phyloP scores from a whole-genome alignment of 2,329 filamentous ascomycete genomes.

The Aspergillus sp. region DNA sequence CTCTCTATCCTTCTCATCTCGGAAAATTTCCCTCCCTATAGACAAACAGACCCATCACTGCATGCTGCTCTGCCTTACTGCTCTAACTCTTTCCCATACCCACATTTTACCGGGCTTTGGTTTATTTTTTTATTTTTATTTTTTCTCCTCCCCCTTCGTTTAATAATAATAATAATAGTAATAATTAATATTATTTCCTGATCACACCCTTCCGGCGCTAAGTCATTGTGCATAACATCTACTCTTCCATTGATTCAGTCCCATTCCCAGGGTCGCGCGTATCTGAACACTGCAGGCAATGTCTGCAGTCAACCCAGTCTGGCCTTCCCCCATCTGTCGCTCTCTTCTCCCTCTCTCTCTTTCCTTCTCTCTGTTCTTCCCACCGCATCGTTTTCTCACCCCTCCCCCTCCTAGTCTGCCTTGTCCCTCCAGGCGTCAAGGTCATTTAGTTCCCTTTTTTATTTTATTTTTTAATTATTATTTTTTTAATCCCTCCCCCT shows the following conservation, averaged over 20 bases:
- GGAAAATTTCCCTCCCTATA: no score
- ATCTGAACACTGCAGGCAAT: constrained; percentile 22
- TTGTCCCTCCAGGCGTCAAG: no score
- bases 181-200: constrained; percentile 2
- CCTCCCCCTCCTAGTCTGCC: no score
- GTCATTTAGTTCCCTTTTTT: constrained; percentile 6
- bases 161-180: background rate
- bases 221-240: constrained; percentile 18
- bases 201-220: constrained; percentile 27
- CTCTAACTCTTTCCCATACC: no score
- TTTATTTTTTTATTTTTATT: constrained; percentile 1
- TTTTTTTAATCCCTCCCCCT: constrained; percentile 17
- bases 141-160: background rate
- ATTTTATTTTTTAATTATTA: background rate
- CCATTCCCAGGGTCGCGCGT: constrained; percentile 13
- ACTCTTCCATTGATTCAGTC: no score
- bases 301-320: constrained; percentile 23
- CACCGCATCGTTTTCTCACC: no score
- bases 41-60: no score
- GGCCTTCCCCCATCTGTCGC: constrained; percentile 15
- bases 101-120: no score
- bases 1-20: no score
- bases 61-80: no score
- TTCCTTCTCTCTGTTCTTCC: constrained; percentile 9
- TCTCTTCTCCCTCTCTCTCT: constrained; percentile 8